Base-by-base conservation (phyloP, 2,329 filamentous ascomycete genomes). In the Epichloe bromicola region DNA sequence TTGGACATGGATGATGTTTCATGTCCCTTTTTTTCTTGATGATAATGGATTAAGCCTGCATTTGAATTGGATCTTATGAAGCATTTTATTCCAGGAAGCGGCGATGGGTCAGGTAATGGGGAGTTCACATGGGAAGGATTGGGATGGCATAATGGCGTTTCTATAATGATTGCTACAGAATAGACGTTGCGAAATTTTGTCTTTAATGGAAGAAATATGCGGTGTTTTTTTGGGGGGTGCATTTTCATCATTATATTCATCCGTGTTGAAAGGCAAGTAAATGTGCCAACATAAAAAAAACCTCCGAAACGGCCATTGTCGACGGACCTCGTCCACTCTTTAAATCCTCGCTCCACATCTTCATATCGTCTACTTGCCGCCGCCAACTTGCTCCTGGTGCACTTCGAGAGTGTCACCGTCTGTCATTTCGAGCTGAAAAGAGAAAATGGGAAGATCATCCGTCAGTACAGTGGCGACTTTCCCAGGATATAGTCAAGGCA, bases 321-420 rank as follows among this genome's bases (percentile, higher is more conserved):
- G 17, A 19, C n/a, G 4, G 19, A 19, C 4, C 39, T 11, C 7
- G 10, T 20, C 2, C 17, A 1, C 39, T 20, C 19, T 12, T 5
- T 8, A 14, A 4, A 4, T 10, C 26, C 26, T 30, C 3, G 8
- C 8, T 30, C 26, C 26, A 30, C 26, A 30, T 30, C 26, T 30
- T 30, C 26, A 30, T 30, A 30, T 33, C 49, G 45, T 45, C 37
- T 48, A 53, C 36, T 41, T 69, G 56, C 62, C 70, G 54, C 90
- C 91, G 54, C 93, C 93, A 55, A 97, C 93, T 72, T 98, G 93
- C 68, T 98, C 93, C 68, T 97, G 93, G 67, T 97, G 91, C 26
- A 98, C 93, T 65, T 98, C 93, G 26, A 98, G 82, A 1, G 88
- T 94, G 63, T 98, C 93, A 37, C 93, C 91, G 60, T 98, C 93